Base-by-base conservation (phyloP, 2,329 filamentous ascomycete species). In the Alternaria sp. region DNA sequence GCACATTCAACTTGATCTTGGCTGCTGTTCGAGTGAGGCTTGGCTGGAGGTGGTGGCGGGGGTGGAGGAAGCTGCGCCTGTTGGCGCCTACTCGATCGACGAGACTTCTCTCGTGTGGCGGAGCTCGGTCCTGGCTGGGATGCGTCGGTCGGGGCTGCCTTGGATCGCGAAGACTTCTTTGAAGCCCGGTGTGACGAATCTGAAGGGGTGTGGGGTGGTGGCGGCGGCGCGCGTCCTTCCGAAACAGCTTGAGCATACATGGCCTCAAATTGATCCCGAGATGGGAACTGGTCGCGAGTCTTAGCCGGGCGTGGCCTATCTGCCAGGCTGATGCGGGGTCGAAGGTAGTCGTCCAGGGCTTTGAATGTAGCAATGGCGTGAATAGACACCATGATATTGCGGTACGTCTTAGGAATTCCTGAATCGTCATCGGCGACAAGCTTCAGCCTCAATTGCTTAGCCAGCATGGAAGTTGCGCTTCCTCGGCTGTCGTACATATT, bases 331-430 rank as follows among this genome's bases (percentile, higher is more conserved):
- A 99, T 97, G 64, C 95, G 88, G 8, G 96, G 96, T 40, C 96
- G 90, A 46, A 99, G 85, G 78, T 98, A 99, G 77, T 99, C 96
- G 76, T 98, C 96, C 23, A 99, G 83, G 0, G 95, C 92, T 79
- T 97, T 98, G 84, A 99, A 98, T 0, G 94, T 98, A 3, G 96
- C 95, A 74, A 99, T 98, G 15, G 96, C 96, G 78, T 99, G 96
- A 61, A 99, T 99, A 0, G 93, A 97, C 1, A 99, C 96, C 91
- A 97, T 97, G 67, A 99, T 96, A 70, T 95, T 97, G 21, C 92
- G 88, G 77, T 97, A 98, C 0, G 91, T 86, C 36, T 90, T 87
- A 17, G 96, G 96, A 63, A 99, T 96, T 52, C 96, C 92, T 1
- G 93, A 95, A 50, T 94, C 91, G 1, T 96, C 94, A 69, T 97